Evolutionary conservation across 176 grass and related monocot genomes (phyloP).

Genomic region (Oryza glaberrima): DNA sequence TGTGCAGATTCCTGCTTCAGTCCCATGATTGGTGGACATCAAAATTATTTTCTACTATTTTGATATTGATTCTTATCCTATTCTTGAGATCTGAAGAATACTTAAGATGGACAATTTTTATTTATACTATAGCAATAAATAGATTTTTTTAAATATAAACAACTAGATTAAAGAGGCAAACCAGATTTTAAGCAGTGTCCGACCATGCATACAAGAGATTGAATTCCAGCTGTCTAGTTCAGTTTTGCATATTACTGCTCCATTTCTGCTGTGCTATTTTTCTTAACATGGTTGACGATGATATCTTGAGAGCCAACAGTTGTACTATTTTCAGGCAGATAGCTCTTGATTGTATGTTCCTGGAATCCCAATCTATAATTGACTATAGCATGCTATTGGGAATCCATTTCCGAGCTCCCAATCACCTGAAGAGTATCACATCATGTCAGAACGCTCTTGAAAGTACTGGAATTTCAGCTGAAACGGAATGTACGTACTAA

Average conservation of each 20-base stretch:
- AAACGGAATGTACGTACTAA: constrained; percentile 56
- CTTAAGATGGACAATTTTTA: background rate
- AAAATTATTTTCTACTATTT: constrained; percentile 6
- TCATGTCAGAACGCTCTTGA: constrained; percentile 52
- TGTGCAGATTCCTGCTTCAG: constrained; percentile 4
- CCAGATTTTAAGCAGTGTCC: background rate
- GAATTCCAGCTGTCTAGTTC: constrained; percentile 15
- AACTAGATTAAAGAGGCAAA: background rate
- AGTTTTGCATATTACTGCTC: background rate
- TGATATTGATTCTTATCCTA: background rate
- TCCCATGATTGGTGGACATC: background rate
- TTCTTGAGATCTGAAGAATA: background rate
- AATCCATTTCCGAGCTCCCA: constrained; percentile 93
- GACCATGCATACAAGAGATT: background rate
- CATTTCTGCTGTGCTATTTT: constrained; percentile 7
- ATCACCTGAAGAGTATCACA: constrained; percentile 63
- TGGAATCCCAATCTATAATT: constrained; percentile 96
- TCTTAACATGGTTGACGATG: background rate
- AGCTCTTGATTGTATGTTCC: constrained; percentile 88
- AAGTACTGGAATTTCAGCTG: constrained; percentile 47
- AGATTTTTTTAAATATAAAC: background rate
- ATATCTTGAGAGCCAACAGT: background rate
- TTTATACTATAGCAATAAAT: background rate
- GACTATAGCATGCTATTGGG: constrained; percentile 99
- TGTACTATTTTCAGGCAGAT: constrained; percentile 78